Conservation (phyloP, 306 rosid species). For the Biancaea sappan region DNA sequence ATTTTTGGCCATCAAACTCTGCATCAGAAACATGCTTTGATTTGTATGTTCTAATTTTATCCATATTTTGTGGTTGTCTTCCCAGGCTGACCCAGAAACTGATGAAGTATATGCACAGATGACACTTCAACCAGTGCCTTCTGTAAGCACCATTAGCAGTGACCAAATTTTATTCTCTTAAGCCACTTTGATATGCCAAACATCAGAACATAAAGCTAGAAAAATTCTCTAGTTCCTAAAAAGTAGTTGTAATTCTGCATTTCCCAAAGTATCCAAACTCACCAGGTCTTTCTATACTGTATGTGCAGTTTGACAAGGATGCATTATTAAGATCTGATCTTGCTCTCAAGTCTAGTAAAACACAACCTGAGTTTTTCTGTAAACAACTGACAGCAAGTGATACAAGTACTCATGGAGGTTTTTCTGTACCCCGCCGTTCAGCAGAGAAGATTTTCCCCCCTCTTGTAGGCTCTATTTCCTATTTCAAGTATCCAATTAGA, state of each 20-base stretch:
- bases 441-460: slow-evolving; percentile 96
- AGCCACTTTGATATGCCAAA: not conserved
- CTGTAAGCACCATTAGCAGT: slow-evolving; percentile 52
- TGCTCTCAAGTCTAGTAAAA: slow-evolving; percentile 76
- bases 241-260: not conserved
- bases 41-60: not conserved
- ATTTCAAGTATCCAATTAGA: not conserved
- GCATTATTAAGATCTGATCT: slow-evolving; percentile 87
- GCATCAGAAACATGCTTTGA: not conserved
- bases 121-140: slow-evolving; percentile 83
- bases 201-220: not conserved
- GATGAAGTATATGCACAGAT: slow-evolving; percentile 96
- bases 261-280: not conserved
- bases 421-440: slow-evolving; percentile 96
- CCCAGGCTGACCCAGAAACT: slow-evolving; percentile 92
- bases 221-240: not conserved
- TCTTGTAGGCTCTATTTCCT: slow-evolving; percentile 58
- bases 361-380: slow-evolving; percentile 92
- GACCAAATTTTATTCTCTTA: not conserved
- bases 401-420: slow-evolving; percentile 98
- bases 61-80: not conserved
- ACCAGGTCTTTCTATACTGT: slow-evolving; percentile 1
- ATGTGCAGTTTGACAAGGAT: slow-evolving; percentile 77
- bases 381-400: slow-evolving; percentile 94
- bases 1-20: not conserved